Evolutionary conservation across 495 filamentous ascomycete species (phyloP).

Genomic region (Viridothelium virens): DNA sequence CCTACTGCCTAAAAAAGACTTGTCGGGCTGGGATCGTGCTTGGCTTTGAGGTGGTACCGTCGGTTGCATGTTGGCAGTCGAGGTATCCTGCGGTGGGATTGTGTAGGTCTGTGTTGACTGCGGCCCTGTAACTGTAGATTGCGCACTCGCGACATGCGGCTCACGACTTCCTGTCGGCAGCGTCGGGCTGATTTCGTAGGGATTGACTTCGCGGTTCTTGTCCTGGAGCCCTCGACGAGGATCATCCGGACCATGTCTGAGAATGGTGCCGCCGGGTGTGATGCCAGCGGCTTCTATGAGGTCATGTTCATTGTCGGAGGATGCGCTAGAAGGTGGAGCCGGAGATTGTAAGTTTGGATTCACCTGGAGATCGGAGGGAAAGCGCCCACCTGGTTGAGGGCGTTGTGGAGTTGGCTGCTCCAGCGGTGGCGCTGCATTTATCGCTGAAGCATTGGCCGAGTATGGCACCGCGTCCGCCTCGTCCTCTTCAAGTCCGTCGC

Average conservation of each 20-base stretch:
- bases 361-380: slow-evolving; percentile 78
- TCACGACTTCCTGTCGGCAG: slow-evolving; percentile 4
- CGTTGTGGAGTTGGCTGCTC: slow-evolving; percentile 42
- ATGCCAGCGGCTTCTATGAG: slow-evolving; percentile 49
- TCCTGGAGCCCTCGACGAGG: neutral
- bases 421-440: slow-evolving; percentile 20
- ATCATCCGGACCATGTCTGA: slow-evolving; percentile 3
- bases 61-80: neutral
- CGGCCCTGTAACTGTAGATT: neutral
- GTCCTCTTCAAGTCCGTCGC: slow-evolving; percentile 79
- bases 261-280: slow-evolving; percentile 17
- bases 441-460: slow-evolving; percentile 33
- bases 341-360: slow-evolving; percentile 64
- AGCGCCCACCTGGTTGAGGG: slow-evolving; percentile 77
- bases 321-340: slow-evolving; percentile 59
- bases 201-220: slow-evolving; percentile 6
- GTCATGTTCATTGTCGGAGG: slow-evolving; percentile 39
- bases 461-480: slow-evolving; percentile 60
- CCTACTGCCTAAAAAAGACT: slow-evolving; percentile 25
- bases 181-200: slow-evolving; percentile 3
- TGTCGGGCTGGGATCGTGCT: slow-evolving; percentile 12
- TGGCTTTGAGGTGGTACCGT: slow-evolving; percentile 2
- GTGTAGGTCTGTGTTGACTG: slow-evolving; percentile 11
- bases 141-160: neutral
- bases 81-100: neutral